Evolutionary conservation across 805 yeast genomes (phyloP).

Genomic region (Wickerhamiella dianesei): DNA sequence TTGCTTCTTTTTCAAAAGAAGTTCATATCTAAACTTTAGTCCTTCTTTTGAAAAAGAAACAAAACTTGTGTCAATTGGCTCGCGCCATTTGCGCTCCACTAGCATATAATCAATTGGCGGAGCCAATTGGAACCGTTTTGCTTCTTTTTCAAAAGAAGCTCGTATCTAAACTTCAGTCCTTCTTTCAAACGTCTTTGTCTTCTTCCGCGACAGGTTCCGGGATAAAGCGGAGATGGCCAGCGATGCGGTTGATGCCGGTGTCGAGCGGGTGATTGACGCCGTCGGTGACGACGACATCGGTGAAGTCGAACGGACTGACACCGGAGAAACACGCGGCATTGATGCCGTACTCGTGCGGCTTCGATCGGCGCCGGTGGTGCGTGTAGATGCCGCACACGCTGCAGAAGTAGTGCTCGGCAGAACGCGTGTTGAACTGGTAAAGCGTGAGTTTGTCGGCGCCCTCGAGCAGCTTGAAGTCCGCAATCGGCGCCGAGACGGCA

Average conservation of each 20-base stretch:
- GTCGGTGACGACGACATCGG: neutral
- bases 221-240: neutral
- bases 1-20: no score
- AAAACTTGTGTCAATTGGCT: no score
- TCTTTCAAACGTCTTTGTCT: no score
- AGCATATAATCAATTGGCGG: no score
- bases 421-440: neutral
- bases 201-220: no score
- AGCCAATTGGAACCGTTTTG: no score
- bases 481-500: neutral
- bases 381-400: neutral
- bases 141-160: no score
- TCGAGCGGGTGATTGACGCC: neutral
- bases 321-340: neutral
- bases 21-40: no score
- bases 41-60: no score
- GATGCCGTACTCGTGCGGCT: neutral
- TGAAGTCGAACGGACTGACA: neutral
- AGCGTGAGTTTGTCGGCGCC: neutral
- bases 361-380: neutral
- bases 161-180: no score
- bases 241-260: neutral
- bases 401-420: neutral
- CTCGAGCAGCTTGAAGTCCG: neutral
- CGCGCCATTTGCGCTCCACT: no score